These are phyloP conservation scores for Copromyces sp. DNA, from an alignment of 495 filamentous ascomycete species.

Conservation along the genomic window DNA sequence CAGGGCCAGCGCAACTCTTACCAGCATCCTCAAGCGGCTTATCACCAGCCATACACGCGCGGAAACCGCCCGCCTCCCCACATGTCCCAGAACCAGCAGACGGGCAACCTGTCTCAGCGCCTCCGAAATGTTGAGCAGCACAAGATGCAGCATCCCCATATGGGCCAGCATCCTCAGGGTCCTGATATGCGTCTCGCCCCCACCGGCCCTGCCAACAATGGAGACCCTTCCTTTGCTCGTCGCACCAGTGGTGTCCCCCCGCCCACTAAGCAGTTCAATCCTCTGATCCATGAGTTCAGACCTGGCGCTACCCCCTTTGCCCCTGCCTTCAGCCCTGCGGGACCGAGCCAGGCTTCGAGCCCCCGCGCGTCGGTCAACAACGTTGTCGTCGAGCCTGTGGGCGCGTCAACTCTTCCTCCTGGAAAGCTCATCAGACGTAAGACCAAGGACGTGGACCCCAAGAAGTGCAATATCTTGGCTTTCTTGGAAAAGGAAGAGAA, in stretches of 20 bases:
- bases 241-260: conserved; percentile 34
- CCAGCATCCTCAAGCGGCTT: conserved; percentile 13
- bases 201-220: conserved; percentile 41
- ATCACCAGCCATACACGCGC: conserved; percentile 20
- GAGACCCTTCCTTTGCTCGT: conserved; percentile 36
- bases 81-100: conserved; percentile 21
- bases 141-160: conserved; percentile 29
- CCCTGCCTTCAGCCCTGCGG: conserved; percentile 64
- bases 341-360: conserved; percentile 53
- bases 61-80: conserved; percentile 30
- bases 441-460: conserved; percentile 48
- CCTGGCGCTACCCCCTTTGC: conserved; percentile 59
- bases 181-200: conserved; percentile 40
- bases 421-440: conserved; percentile 46
- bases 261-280: conserved; percentile 56
- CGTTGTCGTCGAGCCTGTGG: conserved; percentile 21
- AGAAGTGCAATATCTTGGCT: conserved; percentile 47
- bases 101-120: conserved; percentile 31
- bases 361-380: conserved; percentile 45
- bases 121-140: conserved; percentile 36
- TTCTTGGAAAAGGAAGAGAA: conserved; percentile 46
- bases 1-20: conserved; percentile 20
- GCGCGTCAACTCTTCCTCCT: conserved; percentile 32
- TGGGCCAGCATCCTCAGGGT: conserved; percentile 23
- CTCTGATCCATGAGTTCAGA: conserved; percentile 72